Evolutionary conservation across 306 rosid genomes (phyloP), one percentile per base, ranked within the genome.

Genomic region (Ammopiptanthus mongolicus): DNA sequence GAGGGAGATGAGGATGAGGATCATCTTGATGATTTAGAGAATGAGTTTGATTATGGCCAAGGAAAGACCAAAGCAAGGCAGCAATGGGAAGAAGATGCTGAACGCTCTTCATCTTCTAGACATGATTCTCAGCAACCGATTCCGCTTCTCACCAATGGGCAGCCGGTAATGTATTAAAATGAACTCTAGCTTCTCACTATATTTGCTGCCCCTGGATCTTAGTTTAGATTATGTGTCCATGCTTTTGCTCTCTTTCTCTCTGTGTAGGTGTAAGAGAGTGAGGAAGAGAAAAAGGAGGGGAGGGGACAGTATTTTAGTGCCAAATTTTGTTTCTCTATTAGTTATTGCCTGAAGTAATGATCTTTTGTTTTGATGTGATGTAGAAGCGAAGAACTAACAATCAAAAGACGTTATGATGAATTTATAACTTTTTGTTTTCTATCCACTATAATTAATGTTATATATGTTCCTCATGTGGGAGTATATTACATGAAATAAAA

Each of bases 1-100:
- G 98, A 92, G 14, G 99, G 98, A 52, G 99, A 96, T 77, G 97
- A 92, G 15, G 99, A 96, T 2, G 99, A 96, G 69, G 99, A 90
- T 53, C 96, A 86, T 62, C 78, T 75, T 41, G 99, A 96, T 86
- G 96, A 96, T 83, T 64, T 96, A 22, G 99, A 92, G 79, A 96
- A 92, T 61, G 99, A 96, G 78, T 92, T 96, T 82, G 84, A 85
- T 75, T 85, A 87, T 55, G 47, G 59, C 13, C 87, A 80, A 41
- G 96, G 89, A 46, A 89, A 79, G 71, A 17, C 77, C 83, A 85
- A 84, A 83, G 75, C 85, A 0, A 85, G 88, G 73, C 82, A 84
- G 22, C 96, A 84, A 56, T 96, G 97, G 96, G 93, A 87, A 10
- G 96, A 90, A 50, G 96, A 86, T 77, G 81, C 87, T 29, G 97